A percentile compares a stretch with the other conserved stretches of the same genome.
Conservation (phyloP, 1,284 basidiomycete species). For the Cryptococcus sp. region DNA sequence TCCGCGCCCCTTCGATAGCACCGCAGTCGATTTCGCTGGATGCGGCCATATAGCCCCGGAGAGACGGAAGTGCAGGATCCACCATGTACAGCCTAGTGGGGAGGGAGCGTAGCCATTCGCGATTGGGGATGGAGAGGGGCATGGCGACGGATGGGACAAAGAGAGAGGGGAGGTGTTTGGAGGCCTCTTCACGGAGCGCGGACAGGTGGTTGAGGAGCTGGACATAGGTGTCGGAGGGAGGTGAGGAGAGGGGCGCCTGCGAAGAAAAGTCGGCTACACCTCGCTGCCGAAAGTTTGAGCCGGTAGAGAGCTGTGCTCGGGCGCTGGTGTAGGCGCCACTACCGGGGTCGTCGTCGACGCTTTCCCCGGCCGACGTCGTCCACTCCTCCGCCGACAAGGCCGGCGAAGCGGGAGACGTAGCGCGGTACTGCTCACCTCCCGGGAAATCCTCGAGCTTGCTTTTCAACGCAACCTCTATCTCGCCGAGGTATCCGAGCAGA, state of each 20-base stretch:
- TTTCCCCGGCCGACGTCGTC: not conserved
- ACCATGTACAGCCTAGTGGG: conserved; percentile 33
- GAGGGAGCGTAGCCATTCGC: conserved; percentile 38
- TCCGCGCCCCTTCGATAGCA: conserved; percentile 31
- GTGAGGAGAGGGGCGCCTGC: not conserved
- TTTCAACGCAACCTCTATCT: conserved; percentile 43
- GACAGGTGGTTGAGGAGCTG: conserved; percentile 37
- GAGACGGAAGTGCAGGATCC: conserved; percentile 23
- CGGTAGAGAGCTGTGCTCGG: not conserved
- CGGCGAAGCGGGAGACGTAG: not conserved
- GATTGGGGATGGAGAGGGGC: conserved; percentile 17
- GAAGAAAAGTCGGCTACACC: too few species aligned
- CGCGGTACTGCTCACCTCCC: conserved; percentile 2
- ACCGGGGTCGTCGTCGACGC: conserved; percentile 3
- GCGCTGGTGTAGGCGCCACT: not conserved
- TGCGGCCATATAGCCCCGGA: not conserved
- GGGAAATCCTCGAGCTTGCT: conserved; percentile 27
- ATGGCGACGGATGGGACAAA: conserved; percentile 7
- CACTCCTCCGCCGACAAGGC: conserved; percentile 8
- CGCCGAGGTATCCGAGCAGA: conserved; percentile 45
- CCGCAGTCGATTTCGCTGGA: not conserved
- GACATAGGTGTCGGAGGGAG: conserved; percentile 9
- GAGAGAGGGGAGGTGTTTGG: conserved; percentile 32
- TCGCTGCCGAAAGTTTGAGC: not conserved
- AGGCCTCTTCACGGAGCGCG: conserved; percentile 42